Evolutionary conservation across 1,284 basidiomycete species (phyloP).

Genomic region (Cutaneotrichosporon sp.): DNA sequence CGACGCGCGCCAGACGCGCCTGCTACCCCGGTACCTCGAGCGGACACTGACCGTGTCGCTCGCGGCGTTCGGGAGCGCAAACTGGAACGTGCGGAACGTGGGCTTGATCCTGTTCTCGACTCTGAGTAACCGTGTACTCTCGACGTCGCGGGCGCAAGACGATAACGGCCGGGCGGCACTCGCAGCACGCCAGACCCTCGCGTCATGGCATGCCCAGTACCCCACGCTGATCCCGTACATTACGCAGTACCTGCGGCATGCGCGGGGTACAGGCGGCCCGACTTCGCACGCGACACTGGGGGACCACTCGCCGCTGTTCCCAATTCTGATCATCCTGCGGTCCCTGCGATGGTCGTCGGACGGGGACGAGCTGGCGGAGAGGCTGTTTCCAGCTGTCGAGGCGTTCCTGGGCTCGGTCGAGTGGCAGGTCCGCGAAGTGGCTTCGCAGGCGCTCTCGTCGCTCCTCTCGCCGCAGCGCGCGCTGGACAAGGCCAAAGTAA

Average conservation of each 20-base stretch:
- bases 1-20: constrained; percentile 38
- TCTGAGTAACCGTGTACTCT: constrained; percentile 37
- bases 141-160: constrained; percentile 28
- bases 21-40: constrained; percentile 39
- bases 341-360: constrained; percentile 33
- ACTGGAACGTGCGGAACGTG: constrained; percentile 48
- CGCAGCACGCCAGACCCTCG: constrained; percentile 31
- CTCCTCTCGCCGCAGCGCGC: constrained; percentile 26
- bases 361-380: constrained; percentile 21
- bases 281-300: constrained; percentile 1
- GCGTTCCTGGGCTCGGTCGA: constrained; percentile 29
- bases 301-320: constrained; percentile 41
- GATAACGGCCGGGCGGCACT: constrained; percentile 28
- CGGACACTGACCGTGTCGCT: constrained; percentile 37
- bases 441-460: constrained; percentile 42
- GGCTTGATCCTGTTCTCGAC: constrained; percentile 46
- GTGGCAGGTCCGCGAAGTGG: constrained; percentile 41
- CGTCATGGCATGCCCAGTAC: constrained; percentile 34
- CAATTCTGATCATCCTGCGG: constrained; percentile 42
- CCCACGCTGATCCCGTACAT: constrained; percentile 36
- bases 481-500: constrained; percentile 18
- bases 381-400: constrained; percentile 21
- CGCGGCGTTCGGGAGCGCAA: constrained; percentile 34
- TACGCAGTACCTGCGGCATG: constrained; percentile 16
- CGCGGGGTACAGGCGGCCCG: neutral